phyloP scores from a whole-genome alignment of 1,284 basidiomycete species.

The Ceratobasidium sp. region DNA sequence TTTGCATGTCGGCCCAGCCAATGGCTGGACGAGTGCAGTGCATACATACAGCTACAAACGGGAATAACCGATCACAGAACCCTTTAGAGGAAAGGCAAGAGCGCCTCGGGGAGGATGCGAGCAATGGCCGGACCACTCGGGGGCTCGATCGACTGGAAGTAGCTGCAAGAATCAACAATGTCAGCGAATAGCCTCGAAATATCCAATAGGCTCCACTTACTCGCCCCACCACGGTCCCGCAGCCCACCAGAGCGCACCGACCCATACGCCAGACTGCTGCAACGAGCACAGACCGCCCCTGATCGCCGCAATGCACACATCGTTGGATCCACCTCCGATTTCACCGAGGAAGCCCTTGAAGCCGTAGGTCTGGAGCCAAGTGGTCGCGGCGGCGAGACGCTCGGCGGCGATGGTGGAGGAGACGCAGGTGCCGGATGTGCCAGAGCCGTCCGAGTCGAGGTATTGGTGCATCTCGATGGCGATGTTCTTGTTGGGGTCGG shows the following conservation, averaged over 20 bases:
- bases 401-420: constrained; percentile 68
- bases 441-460: constrained; percentile 72
- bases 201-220: constrained; percentile 18
- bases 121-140: constrained; percentile 66
- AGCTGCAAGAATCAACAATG: neutral
- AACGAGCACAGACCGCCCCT: constrained; percentile 67
- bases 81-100: constrained; percentile 46
- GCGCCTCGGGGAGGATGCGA: constrained; percentile 65
- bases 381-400: constrained; percentile 65
- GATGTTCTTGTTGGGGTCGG: constrained; percentile 70
- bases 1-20: constrained; percentile 37
- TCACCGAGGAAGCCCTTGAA: constrained; percentile 73
- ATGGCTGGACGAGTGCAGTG: constrained; percentile 23
- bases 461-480: constrained; percentile 78
- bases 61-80: neutral
- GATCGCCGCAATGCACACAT: constrained; percentile 63
- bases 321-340: constrained; percentile 69
- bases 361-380: constrained; percentile 68
- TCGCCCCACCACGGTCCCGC: constrained; percentile 44
- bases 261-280: constrained; percentile 69
- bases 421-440: constrained; percentile 66
- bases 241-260: constrained; percentile 57
- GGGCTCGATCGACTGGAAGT: constrained; percentile 56
- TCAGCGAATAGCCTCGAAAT: neutral
- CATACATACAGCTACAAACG: constrained; percentile 3